Evolutionary conservation across 148 eudicot genomes (phyloP).

Genomic region (Dysphania ambrosioides): DNA sequence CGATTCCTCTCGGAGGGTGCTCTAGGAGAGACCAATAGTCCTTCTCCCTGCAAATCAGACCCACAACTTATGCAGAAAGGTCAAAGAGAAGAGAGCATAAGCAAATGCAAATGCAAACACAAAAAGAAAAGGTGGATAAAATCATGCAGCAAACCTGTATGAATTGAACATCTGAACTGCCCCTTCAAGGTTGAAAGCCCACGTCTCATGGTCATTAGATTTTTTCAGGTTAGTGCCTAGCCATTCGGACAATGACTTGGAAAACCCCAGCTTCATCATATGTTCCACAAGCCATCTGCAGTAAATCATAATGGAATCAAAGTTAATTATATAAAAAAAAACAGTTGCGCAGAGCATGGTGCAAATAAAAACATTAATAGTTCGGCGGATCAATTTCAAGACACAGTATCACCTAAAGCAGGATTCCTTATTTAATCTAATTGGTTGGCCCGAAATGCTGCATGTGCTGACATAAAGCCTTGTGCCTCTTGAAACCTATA

Average conservation of each 20-base stretch:
- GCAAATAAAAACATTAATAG: background rate
- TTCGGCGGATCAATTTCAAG: background rate
- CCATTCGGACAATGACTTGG: constrained; percentile 89
- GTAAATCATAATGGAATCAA: constrained; percentile 16
- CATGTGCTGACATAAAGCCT: background rate
- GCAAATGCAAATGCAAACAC: background rate
- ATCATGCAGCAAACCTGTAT: constrained; percentile 48
- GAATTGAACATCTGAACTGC: constrained; percentile 90
- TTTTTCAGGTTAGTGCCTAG: constrained; percentile 80
- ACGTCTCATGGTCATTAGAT: constrained; percentile 65
- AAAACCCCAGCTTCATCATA: constrained; percentile 80
- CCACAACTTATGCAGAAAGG: background rate
- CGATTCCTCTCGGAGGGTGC: constrained; percentile 65
- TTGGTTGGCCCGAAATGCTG: background rate
- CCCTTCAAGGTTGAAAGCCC: constrained; percentile 91
- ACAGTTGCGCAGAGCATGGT: background rate
- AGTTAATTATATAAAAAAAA: background rate
- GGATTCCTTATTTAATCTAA: background rate
- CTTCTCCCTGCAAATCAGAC: constrained; percentile 47
- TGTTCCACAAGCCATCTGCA: constrained; percentile 94
- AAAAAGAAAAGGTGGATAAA: background rate
- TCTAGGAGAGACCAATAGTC: constrained; percentile 82
- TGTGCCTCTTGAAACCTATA: background rate
- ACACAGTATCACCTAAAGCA: background rate
- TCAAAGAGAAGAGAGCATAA: background rate